Percentiles rank a stretch among this genome's conserved stretches.
phyloP scores from a whole-genome alignment of 2,329 filamentous ascomycete genomes.

The Pezicula carpinea region DNA sequence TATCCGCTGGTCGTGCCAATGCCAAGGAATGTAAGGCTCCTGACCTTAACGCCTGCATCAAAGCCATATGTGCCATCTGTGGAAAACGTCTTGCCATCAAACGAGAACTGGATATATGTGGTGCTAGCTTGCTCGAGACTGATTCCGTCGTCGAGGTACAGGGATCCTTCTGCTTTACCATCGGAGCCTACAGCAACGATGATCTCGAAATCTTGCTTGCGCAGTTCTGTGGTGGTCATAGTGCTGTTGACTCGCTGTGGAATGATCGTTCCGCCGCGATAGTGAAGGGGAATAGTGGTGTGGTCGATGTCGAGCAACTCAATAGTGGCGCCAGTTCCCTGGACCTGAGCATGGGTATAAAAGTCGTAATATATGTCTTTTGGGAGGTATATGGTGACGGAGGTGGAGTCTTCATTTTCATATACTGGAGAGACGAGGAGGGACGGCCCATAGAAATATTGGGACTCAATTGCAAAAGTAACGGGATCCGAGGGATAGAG shows the following conservation, averaged over 20 bases:
- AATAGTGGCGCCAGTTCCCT: conserved; percentile 36
- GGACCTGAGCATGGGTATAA: conserved; percentile 43
- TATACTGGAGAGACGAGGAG: conserved; percentile 46
- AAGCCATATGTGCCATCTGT: conserved; percentile 52
- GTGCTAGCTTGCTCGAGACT: conserved; percentile 53
- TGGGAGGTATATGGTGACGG: conserved; percentile 45
- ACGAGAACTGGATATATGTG: conserved; percentile 57
- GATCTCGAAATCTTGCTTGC: conserved; percentile 64
- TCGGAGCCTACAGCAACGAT: conserved; percentile 60
- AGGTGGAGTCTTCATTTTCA: conserved; percentile 35
- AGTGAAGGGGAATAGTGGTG: conserved; percentile 60
- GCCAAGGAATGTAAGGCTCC: conserved; percentile 47
- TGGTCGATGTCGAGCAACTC: conserved; percentile 35
- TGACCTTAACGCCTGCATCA: conserved; percentile 36
- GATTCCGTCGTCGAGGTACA: conserved; percentile 78
- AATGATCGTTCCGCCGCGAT: conserved; percentile 61
- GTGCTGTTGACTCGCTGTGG: conserved; percentile 51
- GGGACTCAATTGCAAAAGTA: conserved; percentile 41
- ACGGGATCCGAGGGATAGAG: conserved; percentile 52
- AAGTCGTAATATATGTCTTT: conserved; percentile 45
- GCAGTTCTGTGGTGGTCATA: conserved; percentile 60
- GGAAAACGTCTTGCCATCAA: conserved; percentile 45
- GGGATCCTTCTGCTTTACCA: conserved; percentile 58
- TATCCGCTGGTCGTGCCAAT: conserved; percentile 5
- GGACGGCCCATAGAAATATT: conserved; percentile 46